Base-by-base conservation (phyloP, 108 stramenopile species). In the Thalassiosira profunda region DNA sequence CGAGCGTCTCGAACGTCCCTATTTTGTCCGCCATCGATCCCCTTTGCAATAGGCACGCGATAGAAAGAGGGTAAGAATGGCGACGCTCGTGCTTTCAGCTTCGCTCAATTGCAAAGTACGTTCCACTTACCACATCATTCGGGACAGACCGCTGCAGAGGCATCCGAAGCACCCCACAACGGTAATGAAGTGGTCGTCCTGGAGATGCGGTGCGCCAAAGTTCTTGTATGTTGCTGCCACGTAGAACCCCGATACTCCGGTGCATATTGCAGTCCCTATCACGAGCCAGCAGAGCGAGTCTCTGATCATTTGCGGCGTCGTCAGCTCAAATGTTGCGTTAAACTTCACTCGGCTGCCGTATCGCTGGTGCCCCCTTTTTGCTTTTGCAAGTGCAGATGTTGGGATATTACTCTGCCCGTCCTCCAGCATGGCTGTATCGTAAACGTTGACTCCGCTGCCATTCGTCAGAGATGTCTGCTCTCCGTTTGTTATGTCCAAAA, bases 251-350 rank as follows among this genome's bases (percentile, higher is more conserved):
- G 61, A 25, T 15, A 78, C 76, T 29, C 76, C 76, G n/a, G 63
- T 58, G 29, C 57, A 66, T 43, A 78, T 72, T 5, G 63, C 35
- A 0, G 64, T 52, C 2, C 47, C 71, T 24, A 79, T 72, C 3
- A 79, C 21, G 3, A 79, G 76, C 76, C 76, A 78, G 20, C 70
- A 78, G 11, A 78, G 30, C 10, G 70, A 67, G 54, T 78, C 76
- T 33, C 37, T 43, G 11, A 78, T 78, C 76, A 78, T 78, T 58
- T 78, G 64, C 14, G 48, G 30, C 6, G 77, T 79, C 1, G 77
- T 79, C 6, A 72, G 41, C 36, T 67, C 64, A 28, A 68, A 56
- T 29, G 53, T 67, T 14, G 66, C 59, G 30, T 45, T 60, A 37
- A 76, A 67, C 44, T 72, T 72, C 5, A 78, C 76, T 26, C 71